Evolutionary conservation across 768 basidiomycete species (phyloP).

Genomic region (Pleurotus tuoliensis): DNA sequence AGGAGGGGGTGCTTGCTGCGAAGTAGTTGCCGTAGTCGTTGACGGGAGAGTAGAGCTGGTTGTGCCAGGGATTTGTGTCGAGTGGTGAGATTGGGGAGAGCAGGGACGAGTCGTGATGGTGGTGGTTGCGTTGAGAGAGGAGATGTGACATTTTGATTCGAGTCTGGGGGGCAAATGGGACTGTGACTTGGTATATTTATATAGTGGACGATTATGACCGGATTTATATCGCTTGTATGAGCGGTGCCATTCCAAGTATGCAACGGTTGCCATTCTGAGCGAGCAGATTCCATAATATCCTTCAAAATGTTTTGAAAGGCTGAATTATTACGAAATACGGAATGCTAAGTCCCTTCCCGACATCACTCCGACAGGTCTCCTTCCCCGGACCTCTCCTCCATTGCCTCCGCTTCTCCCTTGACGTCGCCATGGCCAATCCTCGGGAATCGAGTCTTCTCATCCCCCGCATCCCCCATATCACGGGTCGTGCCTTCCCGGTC

Average conservation of each 20-base stretch:
- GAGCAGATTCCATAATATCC: neutral
- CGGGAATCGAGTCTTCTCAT: conserved; percentile 16
- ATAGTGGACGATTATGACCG: conserved; percentile 15
- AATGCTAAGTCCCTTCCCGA: neutral
- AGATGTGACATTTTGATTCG: conserved; percentile 50
- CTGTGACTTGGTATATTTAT: conserved; percentile 4
- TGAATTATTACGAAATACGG: neutral
- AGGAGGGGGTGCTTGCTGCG: conserved; percentile 35
- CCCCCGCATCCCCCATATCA: conserved; percentile 22
- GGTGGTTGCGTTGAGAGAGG: conserved; percentile 28
- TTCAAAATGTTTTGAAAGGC: neutral
- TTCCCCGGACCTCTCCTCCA: neutral
- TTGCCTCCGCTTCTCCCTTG: neutral
- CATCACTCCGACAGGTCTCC: conserved; percentile 17
- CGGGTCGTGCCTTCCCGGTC: conserved; percentile 9
- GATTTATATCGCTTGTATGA: conserved; percentile 24
- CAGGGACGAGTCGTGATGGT: conserved; percentile 28
- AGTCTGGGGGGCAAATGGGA: conserved; percentile 25
- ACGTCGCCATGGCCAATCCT: conserved; percentile 19
- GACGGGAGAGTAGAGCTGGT: conserved; percentile 33
- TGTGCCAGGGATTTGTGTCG: conserved; percentile 48
- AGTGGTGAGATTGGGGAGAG: conserved; percentile 43
- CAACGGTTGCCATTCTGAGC: conserved; percentile 3
- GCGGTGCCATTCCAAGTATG: conserved; percentile 4
- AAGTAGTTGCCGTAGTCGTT: conserved; percentile 45